A percentile compares a stretch with the other conserved stretches of the same genome.
phyloP scores from a whole-genome alignment of 2,329 filamentous ascomycete genomes.

The Hirsutella minnesotensis region DNA sequence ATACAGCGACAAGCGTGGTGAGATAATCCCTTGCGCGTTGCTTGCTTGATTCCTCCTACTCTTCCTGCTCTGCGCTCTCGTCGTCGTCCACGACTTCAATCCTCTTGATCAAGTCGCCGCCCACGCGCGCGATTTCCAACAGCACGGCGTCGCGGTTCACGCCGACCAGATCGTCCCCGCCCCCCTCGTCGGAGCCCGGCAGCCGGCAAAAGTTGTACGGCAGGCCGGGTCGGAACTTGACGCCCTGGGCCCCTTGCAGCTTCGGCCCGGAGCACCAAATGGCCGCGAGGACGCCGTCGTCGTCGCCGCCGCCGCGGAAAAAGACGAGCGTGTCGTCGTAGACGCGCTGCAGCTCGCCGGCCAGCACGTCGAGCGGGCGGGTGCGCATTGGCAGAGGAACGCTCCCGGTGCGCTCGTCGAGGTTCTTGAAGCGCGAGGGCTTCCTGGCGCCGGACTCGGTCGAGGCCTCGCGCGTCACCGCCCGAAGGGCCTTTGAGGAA shows the following conservation, averaged over 20 bases:
- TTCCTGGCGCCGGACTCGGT: constrained; percentile 23
- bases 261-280: constrained; percentile 47
- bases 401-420: constrained; percentile 46
- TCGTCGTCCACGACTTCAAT: constrained; percentile 37
- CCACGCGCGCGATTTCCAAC: constrained; percentile 59
- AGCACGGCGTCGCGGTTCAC: constrained; percentile 58
- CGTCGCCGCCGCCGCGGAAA: constrained; percentile 58
- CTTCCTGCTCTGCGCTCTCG: not conserved
- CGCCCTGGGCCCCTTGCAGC: constrained; percentile 22
- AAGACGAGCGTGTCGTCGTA: constrained; percentile 66
- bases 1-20: too few species aligned
- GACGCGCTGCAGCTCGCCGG: constrained; percentile 52
- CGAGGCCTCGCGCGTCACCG: constrained; percentile 25
- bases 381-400: constrained; percentile 37
- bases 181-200: constrained; percentile 18
- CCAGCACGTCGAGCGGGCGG: constrained; percentile 49
- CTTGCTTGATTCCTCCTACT: not conserved
- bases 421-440: constrained; percentile 65
- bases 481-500: constrained; percentile 37
- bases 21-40: too few species aligned
- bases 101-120: constrained; percentile 53
- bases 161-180: constrained; percentile 37
- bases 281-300: constrained; percentile 41
- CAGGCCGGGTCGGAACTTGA: constrained; percentile 56
- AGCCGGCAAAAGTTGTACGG: constrained; percentile 42